Conservation (phyloP, 768 basidiomycete species). For the Peribolospora kevripleyi region DNA sequence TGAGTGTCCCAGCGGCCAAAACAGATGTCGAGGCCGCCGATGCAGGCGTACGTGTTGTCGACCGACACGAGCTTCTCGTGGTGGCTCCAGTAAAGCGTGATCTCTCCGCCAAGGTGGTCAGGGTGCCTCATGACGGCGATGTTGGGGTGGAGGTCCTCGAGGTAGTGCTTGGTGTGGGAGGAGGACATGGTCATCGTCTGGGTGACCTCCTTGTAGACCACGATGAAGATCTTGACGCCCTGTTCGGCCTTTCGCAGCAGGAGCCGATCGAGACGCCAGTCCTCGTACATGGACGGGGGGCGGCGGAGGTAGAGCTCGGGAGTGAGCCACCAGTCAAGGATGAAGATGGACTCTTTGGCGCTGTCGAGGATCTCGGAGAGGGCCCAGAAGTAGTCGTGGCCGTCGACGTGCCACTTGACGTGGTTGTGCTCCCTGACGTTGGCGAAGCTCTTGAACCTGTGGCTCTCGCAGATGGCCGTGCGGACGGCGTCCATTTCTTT, state of each 20-base stretch:
- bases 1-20: conserved; percentile 95
- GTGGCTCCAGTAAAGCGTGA: conserved; percentile 40
- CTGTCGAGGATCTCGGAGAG: conserved; percentile 36
- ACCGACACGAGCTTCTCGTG: conserved; percentile 51
- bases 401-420: conserved; percentile 68
- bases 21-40: conserved; percentile 87
- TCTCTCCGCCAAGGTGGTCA: conserved; percentile 36
- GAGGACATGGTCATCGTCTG: conserved; percentile 79
- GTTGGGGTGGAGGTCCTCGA: conserved; percentile 66
- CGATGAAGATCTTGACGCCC: conserved; percentile 72
- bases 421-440: conserved; percentile 39
- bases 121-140: conserved; percentile 75
- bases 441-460: conserved; percentile 74
- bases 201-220: conserved; percentile 90
- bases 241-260: conserved; percentile 69
- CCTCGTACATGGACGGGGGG: conserved; percentile 33
- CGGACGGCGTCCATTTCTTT: conserved; percentile 29
- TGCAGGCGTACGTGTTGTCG: conserved; percentile 60
- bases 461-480: conserved; percentile 44
- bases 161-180: conserved; percentile 30
- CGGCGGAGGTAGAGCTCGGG: conserved; percentile 26
- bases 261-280: conserved; percentile 71
- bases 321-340: conserved; percentile 31
- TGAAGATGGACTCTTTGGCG: conserved; percentile 56
- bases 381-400: conserved; percentile 93